phyloP scores from a whole-genome alignment of 106 monocot species.

The Gastrodia elata region DNA sequence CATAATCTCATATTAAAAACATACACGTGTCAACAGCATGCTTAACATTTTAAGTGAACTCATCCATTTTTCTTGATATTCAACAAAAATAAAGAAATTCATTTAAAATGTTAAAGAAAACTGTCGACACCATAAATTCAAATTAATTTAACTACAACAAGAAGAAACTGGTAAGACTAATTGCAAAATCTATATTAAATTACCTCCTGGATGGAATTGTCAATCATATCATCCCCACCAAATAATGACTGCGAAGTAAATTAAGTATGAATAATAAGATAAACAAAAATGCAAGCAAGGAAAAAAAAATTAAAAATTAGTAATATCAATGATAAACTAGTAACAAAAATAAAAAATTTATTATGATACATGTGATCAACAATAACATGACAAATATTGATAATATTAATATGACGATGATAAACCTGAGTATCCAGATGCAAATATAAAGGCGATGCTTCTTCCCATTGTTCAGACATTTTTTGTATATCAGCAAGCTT shows the following conservation, averaged over 20 bases:
- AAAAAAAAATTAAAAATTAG: background rate
- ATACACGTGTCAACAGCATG: background rate
- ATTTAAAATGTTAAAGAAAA: background rate
- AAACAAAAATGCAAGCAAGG: background rate
- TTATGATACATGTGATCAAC: background rate
- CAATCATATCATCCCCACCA: slow-evolving; percentile 54
- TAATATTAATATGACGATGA: background rate
- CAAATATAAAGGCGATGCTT: slow-evolving; percentile 78
- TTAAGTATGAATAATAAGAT: background rate
- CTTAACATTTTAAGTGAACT: background rate
- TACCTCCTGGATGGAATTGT: slow-evolving; percentile 84
- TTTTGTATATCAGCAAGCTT: slow-evolving; percentile 60
- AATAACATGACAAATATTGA: background rate
- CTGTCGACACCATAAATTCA: background rate
- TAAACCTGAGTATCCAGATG: slow-evolving; percentile 69
- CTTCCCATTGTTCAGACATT: slow-evolving; percentile 92
- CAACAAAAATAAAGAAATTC: background rate
- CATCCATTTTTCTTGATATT: background rate
- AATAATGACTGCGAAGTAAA: slow-evolving; percentile 58
- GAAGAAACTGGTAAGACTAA: background rate
- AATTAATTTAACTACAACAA: background rate
- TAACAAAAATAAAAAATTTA: background rate
- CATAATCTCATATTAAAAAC: background rate
- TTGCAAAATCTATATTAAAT: background rate
- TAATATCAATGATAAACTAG: background rate